Percentiles rank a stretch among this genome's conserved stretches.
Conservation (phyloP, 164 flowering plant species). For the Echeveria elegans region DNA sequence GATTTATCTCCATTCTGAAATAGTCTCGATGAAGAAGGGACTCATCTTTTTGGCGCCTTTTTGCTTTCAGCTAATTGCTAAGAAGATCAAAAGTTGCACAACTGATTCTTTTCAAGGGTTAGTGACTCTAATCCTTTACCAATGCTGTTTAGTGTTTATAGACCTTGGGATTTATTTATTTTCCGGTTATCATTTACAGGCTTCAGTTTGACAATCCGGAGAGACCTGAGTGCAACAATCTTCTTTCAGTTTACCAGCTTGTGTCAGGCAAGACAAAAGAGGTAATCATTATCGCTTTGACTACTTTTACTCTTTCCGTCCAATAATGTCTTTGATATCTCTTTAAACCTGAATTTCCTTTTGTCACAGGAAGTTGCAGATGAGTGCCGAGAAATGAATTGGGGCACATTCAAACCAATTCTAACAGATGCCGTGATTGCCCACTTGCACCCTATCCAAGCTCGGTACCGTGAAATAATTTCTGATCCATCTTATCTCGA, state of each 20-base stretch:
- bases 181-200: slow-evolving; percentile 23
- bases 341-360: neutral
- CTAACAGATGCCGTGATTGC: slow-evolving; percentile 71
- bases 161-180: neutral
- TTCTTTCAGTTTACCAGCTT: slow-evolving; percentile 84
- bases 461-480: slow-evolving; percentile 67
- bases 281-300: slow-evolving; percentile 25
- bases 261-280: slow-evolving; percentile 76
- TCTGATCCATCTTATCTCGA: slow-evolving; percentile 73
- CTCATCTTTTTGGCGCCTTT: slow-evolving; percentile 7
- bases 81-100: slow-evolving; percentile 95
- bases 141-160: neutral
- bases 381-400: slow-evolving; percentile 78
- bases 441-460: slow-evolving; percentile 91
- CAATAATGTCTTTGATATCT: too few species aligned
- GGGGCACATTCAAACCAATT: slow-evolving; percentile 72
- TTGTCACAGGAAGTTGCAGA: slow-evolving; percentile 56
- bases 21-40: too few species aligned
- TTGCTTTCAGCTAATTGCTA: slow-evolving; percentile 53
- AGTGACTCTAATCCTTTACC: slow-evolving; percentile 4
- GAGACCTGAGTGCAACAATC: slow-evolving; percentile 94
- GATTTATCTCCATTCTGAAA: neutral
- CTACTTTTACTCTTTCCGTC: neutral
- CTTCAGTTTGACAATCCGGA: slow-evolving; percentile 90
- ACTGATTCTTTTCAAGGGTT: slow-evolving; percentile 88